Evolutionary conservation across 1,284 basidiomycete genomes (phyloP), one percentile per base, ranked within the genome.

Genomic region (Lignosus rhinocerotis): DNA sequence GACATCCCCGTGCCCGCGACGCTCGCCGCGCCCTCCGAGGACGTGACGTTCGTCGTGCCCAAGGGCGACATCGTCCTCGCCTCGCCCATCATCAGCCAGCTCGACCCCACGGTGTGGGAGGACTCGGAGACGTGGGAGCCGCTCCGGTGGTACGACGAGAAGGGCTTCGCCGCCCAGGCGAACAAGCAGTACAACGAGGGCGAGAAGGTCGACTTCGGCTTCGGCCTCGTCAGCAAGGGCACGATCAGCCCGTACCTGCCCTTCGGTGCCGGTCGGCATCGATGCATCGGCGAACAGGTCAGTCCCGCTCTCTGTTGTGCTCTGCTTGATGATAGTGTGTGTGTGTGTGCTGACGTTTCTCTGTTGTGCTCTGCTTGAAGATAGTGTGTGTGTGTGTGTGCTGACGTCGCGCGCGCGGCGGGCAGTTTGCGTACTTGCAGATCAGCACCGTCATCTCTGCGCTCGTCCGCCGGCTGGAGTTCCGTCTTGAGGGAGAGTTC

Each of bases 191-290:
- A 95, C 72, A 75, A 80, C 52, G 91, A 92, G 66, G 92, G 90
- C 53, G 93, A 96, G 73, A 94, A 94, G 78, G 82, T 97, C 59
- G 96, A 99, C 75, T 99, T 92, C 69, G 97, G 96, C 0, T 99
- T 94, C 73, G 97, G 96, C 54, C 85, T 85, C 67, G 93, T 97
- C 45, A 92, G 89, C 74, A 96, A 96, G 76, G 94, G 94, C 50
- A 96, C 94, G 11, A 91, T 94, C 63, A 91, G 87, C 60, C 87
- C 88, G 33, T 98, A 98, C 73, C 90, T 96, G 71, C 97, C 96
- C 1, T 99, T 99, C 70, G 97, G 96, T 58, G 96, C 96, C 46
- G 96, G 95, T 30, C 82, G 93, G 66, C 95, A 98, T 76, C 81
- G 95, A 57, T 98, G 96, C 74, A 96, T 97, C 65, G 95, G 95